Evolutionary conservation across 805 yeast species (phyloP), one percentile per base, ranked within the genome.

Genomic region (Lipomyces kockii): DNA sequence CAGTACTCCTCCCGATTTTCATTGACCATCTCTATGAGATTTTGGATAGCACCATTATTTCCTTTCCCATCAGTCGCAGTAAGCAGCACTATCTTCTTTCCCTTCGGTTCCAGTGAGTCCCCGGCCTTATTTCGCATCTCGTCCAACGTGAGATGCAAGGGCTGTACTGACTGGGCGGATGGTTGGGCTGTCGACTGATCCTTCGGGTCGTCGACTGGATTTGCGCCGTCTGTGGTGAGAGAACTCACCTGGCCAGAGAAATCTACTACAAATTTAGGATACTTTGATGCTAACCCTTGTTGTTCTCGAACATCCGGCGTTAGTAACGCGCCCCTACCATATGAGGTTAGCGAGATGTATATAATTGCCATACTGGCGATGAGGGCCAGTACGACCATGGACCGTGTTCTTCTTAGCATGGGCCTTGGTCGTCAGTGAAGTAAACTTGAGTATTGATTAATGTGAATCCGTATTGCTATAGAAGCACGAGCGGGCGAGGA

Each of bases 1-100:
- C 77, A 74, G 58, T 77, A 78, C 64, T 71, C 76, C 32, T 72
- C 64, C 6, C 81, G 71, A 62, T 78, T 77, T 12, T 69, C 67
- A n/a, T 60, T 56, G 12, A 58, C 64, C 60, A 32, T 61, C 34
- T 69, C 66, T 17, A 68, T 37, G 39, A 65, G 58, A 12, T 61
- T 46, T 22, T 35, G 37, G 52, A 64, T 65, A 20, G 53, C 68
- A 25, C 61, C 60, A 53, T 71, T 64, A 25, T 64, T 60, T 2
- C 73, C 71, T 14, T 56, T 14, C 11, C 74, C 74, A 46, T 71
- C 74, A 11, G 74, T 55, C 27, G 74, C 74, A 17, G 73, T 60
- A 17, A 71, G 71, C 20, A 71, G 39, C 29, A 68, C 74, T 20
- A 71, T 70, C 55, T 72, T 70, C 20, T 37, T n/a, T 9, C 72